A percentile compares a stretch with the other conserved stretches of the same genome.
These are phyloP conservation scores for Fusarium cicatricum DNA, from an alignment of 2,329 filamentous ascomycete species.

Conservation along the genomic window DNA sequence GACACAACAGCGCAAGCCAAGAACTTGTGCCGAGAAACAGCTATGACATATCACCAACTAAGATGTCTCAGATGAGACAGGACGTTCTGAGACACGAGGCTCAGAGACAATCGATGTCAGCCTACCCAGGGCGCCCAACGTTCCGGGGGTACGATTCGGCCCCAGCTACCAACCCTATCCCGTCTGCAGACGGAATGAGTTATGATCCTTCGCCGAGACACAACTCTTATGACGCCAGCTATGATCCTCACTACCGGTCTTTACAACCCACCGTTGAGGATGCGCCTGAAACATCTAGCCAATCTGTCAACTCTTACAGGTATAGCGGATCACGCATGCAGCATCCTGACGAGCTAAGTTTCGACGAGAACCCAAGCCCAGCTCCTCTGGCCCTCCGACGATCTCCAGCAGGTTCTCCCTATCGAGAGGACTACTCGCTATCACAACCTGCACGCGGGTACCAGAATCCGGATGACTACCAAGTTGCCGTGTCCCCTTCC, in stretches of 20 bases:
- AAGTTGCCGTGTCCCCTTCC: slow-evolving; percentile 44
- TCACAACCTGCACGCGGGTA: slow-evolving; percentile 33
- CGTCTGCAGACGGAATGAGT: slow-evolving; percentile 39
- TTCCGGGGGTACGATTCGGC: slow-evolving; percentile 62
- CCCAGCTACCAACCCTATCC: slow-evolving; percentile 46
- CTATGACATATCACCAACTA: slow-evolving; percentile 53
- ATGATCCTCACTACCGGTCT: slow-evolving; percentile 57
- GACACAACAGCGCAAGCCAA: slow-evolving; percentile 55
- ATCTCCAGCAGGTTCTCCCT: slow-evolving; percentile 39
- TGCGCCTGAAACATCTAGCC: slow-evolving; percentile 61
- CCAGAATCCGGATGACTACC: slow-evolving; percentile 37
- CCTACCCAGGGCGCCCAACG: slow-evolving; percentile 62
- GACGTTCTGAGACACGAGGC: slow-evolving; percentile 66
- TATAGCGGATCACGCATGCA: slow-evolving; percentile 37
- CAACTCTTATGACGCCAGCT: slow-evolving; percentile 59
- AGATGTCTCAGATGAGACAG: slow-evolving; percentile 61
- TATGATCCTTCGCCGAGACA: slow-evolving; percentile 55
- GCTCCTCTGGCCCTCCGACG: slow-evolving; percentile 55
- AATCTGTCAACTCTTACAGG: slow-evolving; percentile 39
- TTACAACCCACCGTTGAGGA: slow-evolving; percentile 73
- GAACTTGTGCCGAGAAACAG: slow-evolving; percentile 53
- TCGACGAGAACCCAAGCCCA: slow-evolving; percentile 52
- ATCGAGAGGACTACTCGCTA: slow-evolving; percentile 37
- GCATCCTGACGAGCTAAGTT: slow-evolving; percentile 50
- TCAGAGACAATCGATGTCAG: slow-evolving; percentile 59